Evolutionary conservation across 345 rosid genomes (phyloP).

Genomic region (Eucalyptus polybractea): DNA sequence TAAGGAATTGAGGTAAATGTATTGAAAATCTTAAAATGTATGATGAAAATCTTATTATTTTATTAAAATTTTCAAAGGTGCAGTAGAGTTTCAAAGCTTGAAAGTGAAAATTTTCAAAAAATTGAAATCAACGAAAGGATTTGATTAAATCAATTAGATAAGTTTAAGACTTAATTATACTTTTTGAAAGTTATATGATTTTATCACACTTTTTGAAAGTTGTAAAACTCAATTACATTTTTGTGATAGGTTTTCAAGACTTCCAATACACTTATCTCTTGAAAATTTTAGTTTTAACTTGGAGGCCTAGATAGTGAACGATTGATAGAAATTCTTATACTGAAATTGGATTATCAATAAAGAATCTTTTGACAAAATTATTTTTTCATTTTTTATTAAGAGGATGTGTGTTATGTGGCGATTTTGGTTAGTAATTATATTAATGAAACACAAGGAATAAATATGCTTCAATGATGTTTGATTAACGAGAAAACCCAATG

Average conservation of each 20-base stretch:
- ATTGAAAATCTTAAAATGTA: too few species aligned
- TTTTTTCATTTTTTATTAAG: too few species aligned
- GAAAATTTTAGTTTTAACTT: neutral
- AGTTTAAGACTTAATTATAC: fast-evolving
- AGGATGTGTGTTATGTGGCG: neutral
- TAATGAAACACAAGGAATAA: neutral
- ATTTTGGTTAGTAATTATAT: neutral
- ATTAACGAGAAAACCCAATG: neutral
- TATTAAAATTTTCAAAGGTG: neutral
- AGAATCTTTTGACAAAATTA: neutral
- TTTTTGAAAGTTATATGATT: too few species aligned
- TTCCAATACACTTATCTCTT: fast-evolving
- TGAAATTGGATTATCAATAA: too few species aligned
- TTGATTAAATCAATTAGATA: too few species aligned
- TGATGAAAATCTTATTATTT: neutral
- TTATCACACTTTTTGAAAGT: too few species aligned
- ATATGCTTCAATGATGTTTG: neutral
- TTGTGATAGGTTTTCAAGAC: fast-evolving
- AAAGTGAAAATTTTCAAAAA: neutral
- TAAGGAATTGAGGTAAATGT: too few species aligned
- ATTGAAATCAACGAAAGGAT: too few species aligned
- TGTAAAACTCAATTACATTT: neutral
- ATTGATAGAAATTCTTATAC: neutral
- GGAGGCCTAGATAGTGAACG: neutral
- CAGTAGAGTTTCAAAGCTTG: neutral